Percentiles rank a stretch among this genome's conserved stretches.
These are phyloP conservation scores for Babesia bovis DNA, from an alignment of 169 alveolate genomes.

Conservation along the genomic window DNA sequence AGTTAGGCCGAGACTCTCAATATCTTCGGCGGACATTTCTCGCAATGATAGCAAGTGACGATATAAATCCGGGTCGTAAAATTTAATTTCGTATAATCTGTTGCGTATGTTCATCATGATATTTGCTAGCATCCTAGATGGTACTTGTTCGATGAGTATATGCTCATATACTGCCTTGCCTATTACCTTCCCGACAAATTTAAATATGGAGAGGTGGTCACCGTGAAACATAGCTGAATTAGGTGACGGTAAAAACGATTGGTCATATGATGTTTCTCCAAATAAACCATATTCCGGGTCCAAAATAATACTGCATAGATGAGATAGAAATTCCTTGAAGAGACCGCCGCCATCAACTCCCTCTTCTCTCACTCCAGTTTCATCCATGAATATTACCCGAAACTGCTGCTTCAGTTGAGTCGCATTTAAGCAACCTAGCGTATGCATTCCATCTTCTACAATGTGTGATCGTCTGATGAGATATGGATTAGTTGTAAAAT, in stretches of 20 bases:
- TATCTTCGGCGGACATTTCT: constrained; percentile 51
- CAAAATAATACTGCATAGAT: constrained; percentile 85
- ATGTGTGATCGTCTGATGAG: constrained; percentile 75
- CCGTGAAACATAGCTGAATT: constrained; percentile 62
- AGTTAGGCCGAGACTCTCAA: constrained; percentile 46
- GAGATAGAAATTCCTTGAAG: constrained; percentile 91
- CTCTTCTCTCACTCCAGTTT: constrained; percentile 86
- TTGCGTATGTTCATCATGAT: constrained; percentile 81
- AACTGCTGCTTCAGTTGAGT: constrained; percentile 70
- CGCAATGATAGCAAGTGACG: constrained; percentile 39
- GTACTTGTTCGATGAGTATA: constrained; percentile 87
- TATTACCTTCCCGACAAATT: constrained; percentile 82
- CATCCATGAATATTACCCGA: constrained; percentile 85
- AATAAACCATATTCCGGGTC: constrained; percentile 86
- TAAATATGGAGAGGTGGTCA: constrained; percentile 69
- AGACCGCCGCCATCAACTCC: constrained; percentile 99
- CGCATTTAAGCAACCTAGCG: constrained; percentile 62
- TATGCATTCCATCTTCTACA: constrained; percentile 76
- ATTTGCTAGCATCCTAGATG: constrained; percentile 84
- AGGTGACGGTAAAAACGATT: constrained; percentile 72
- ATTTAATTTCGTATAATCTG: constrained; percentile 82
- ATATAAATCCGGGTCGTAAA: constrained; percentile 70
- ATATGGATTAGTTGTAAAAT: constrained; percentile 47
- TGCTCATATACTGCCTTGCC: constrained; percentile 93
- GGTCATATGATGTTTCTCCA: constrained; percentile 68